Evolutionary conservation across 2,329 filamentous ascomycete species (phyloP), one percentile per base, ranked within the genome.

Genomic region (Rosellinia necatrix): DNA sequence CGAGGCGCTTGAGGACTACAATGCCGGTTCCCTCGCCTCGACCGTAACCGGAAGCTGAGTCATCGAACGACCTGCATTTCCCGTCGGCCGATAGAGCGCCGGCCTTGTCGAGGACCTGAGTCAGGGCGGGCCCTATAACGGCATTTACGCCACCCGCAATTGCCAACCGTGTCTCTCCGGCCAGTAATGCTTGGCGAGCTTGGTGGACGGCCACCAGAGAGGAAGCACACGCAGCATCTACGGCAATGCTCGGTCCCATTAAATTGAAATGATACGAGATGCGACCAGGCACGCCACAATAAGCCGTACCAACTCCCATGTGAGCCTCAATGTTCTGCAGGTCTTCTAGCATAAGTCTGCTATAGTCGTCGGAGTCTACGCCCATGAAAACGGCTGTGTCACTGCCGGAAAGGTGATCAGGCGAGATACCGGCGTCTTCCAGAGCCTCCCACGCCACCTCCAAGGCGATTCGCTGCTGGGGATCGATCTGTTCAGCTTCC

Each of bases 221-320:
- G 4, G 41, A 29, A 8, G 49, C 49, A 13, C 49, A 53, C 8
- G 49, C 49, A 8, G 49, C 49, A 19, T 53, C 49, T 15, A 53
- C n/a, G 35, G 49, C 49, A 4, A 19, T 25, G 15, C 40, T 46
- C 6, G 49, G 49, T 1, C 49, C 49, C 49, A 53, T 53, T 3
- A 53, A 34, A 17, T 53, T 19, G 4, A 53, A 40, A 6, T 40
- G 32, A 17, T 53, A 53, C 1, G 49, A 53, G 10, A 53, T 53
- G 2, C 49, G 38, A 12, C 73, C 71, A 8, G 72, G 67, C 6
- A 76, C 62, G 4, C 72, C 72, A 43, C 69, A 71, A 25, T 65
- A 70, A 0, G 72, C 70, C 0, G 72, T 76, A 0, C 75, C 74
- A 37, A 75, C 74, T 2, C 72, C 73, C 69, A 72, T 74, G 65